Evolutionary conservation across 768 basidiomycete species (phyloP).

Genomic region (Amanita thiersii): DNA sequence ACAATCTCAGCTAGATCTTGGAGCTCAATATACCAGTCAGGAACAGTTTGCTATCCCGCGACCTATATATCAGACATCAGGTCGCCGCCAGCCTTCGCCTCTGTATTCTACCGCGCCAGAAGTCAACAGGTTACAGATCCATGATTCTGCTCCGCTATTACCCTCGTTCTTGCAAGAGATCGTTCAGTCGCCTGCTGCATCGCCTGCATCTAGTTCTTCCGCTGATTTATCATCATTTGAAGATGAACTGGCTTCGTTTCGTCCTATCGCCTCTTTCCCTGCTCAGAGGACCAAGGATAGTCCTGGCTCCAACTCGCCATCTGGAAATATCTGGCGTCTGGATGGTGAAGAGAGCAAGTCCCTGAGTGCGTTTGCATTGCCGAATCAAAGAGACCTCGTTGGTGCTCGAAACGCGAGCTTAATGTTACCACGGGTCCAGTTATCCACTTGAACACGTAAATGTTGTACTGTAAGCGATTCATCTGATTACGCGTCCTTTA

Average conservation of each 20-base stretch:
- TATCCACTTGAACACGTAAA: not conserved
- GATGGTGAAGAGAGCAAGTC: conserved; percentile 64
- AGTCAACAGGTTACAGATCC: conserved; percentile 18
- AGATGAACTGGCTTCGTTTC: conserved; percentile 36
- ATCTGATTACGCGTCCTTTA: no score
- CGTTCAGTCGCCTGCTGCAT: conserved; percentile 57
- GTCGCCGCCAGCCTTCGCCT: conserved; percentile 31
- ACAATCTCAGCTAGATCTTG: conserved; percentile 42
- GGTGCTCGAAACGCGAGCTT: conserved; percentile 30
- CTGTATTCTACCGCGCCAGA: conserved; percentile 29
- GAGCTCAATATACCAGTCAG: conserved; percentile 30
- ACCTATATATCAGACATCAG: conserved; percentile 71
- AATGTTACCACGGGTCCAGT: conserved; percentile 1
- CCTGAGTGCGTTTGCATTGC: conserved; percentile 40
- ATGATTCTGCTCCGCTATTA: conserved; percentile 47
- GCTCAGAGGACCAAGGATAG: not conserved
- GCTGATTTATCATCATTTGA: conserved; percentile 61
- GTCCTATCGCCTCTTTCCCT: conserved; percentile 20
- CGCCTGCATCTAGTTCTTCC: conserved; percentile 57
- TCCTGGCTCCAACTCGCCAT: conserved; percentile 22
- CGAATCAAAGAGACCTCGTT: conserved; percentile 29
- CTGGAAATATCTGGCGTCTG: conserved; percentile 62
- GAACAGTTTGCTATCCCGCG: conserved; percentile 20
- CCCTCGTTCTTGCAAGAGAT: conserved; percentile 75
- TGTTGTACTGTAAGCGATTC: not conserved